Evolutionary conservation across 345 rosid genomes (phyloP).

Genomic region (Eutrema heterophyllum): DNA sequence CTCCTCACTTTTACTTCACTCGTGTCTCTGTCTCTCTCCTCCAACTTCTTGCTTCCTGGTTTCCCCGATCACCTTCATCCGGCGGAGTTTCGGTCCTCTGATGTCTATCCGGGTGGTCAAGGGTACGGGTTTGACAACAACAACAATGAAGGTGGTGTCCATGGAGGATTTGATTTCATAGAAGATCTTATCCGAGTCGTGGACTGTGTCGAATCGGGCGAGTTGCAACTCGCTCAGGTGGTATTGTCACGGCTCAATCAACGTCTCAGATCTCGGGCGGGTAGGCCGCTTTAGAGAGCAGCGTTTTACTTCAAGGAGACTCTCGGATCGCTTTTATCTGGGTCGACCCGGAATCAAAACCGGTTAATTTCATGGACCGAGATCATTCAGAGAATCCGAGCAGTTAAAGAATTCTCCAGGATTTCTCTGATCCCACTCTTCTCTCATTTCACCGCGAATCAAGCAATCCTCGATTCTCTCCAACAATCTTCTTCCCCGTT

Average conservation of each 20-base stretch:
- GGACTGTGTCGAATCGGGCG: slow-evolving; percentile 65
- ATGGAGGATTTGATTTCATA: slow-evolving; percentile 45
- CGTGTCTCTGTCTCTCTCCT: no score
- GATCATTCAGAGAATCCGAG: slow-evolving; percentile 60
- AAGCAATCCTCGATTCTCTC: slow-evolving; percentile 70
- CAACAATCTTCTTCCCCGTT: slow-evolving; percentile 7
- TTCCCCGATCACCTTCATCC: slow-evolving; percentile 21
- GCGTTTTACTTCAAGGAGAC: slow-evolving; percentile 88
- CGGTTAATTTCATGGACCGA: slow-evolving; percentile 56
- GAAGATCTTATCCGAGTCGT: slow-evolving; percentile 76
- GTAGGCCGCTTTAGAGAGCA: slow-evolving; percentile 74
- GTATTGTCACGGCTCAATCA: slow-evolving; percentile 78
- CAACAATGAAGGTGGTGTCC: background rate
- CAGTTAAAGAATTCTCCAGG: slow-evolving; percentile 59
- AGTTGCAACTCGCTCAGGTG: slow-evolving; percentile 66
- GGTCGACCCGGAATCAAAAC: slow-evolving; percentile 36
- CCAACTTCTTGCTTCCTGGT: slow-evolving; percentile 5
- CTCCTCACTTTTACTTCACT: no score
- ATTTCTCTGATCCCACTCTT: slow-evolving; percentile 85
- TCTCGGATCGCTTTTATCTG: slow-evolving; percentile 48
- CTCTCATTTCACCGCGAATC: slow-evolving; percentile 75
- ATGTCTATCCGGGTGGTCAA: background rate
- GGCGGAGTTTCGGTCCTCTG: slow-evolving; percentile 1
- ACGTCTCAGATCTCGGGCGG: slow-evolving; percentile 49
- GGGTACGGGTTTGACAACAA: background rate